Evolutionary conservation across 1,284 basidiomycete species (phyloP).

Genomic region (Sporisorium reilianum): DNA sequence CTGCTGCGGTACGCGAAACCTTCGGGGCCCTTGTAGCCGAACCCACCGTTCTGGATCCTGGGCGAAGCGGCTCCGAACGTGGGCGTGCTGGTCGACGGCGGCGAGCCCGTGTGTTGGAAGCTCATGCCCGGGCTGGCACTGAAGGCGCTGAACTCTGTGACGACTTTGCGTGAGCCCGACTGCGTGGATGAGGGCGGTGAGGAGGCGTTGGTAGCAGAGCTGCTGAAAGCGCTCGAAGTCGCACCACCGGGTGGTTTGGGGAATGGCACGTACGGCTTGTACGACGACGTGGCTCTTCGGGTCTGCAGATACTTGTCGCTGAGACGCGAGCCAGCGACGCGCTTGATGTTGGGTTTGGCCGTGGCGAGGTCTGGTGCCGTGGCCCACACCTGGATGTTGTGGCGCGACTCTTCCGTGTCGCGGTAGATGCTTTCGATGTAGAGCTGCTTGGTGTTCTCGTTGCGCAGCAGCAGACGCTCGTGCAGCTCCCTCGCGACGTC

Average conservation of each 20-base stretch:
- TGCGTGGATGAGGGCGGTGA: constrained; percentile 11
- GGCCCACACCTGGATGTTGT: constrained; percentile 90
- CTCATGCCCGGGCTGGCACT: constrained; percentile 60
- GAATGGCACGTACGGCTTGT: constrained; percentile 53
- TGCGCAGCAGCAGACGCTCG: constrained; percentile 87
- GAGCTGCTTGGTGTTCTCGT: constrained; percentile 96
- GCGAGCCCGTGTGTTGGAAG: constrained; percentile 49
- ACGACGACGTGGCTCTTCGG: constrained; percentile 51
- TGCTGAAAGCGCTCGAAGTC: constrained; percentile 15
- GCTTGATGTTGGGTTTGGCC: constrained; percentile 82
- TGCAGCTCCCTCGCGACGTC: constrained; percentile 94
- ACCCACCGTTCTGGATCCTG: constrained; percentile 25
- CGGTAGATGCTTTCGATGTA: constrained; percentile 91
- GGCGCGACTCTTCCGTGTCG: constrained; percentile 76
- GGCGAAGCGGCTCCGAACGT: constrained; percentile 31
- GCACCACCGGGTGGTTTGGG: constrained; percentile 43
- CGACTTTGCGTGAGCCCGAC: constrained; percentile 50
- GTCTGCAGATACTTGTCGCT: constrained; percentile 64
- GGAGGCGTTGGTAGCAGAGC: not conserved
- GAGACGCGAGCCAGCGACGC: constrained; percentile 71
- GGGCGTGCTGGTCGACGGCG: constrained; percentile 20
- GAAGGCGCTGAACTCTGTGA: constrained; percentile 63
- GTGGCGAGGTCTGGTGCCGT: constrained; percentile 79
- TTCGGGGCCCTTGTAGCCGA: constrained; percentile 34
- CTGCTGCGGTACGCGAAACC: constrained; percentile 42